phyloP scores from a whole-genome alignment of 768 basidiomycete genomes.

The Fibroporia radiculosa region DNA sequence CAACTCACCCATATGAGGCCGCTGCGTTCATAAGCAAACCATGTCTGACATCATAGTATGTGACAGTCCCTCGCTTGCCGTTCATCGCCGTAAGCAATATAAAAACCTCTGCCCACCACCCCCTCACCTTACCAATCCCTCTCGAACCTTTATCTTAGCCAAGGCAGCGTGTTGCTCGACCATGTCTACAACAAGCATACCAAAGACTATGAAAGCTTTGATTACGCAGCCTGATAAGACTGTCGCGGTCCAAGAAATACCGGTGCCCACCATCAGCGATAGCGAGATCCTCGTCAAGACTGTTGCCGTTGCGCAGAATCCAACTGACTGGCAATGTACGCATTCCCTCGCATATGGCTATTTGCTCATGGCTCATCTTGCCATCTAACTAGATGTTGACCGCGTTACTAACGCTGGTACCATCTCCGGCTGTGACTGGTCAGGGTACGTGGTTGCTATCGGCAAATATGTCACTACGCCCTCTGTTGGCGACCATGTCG shows the following conservation, averaged over 20 bases:
- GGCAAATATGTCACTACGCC: slow-evolving; percentile 11
- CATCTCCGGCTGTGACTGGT: slow-evolving; percentile 22
- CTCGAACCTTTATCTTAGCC: slow-evolving; percentile 13
- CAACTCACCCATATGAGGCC: too few species aligned
- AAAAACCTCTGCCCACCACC: too few species aligned
- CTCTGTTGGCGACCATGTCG: slow-evolving; percentile 20
- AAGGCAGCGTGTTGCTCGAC: slow-evolving; percentile 15
- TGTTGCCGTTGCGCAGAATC: slow-evolving; percentile 19
- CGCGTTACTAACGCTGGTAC: slow-evolving; percentile 7
- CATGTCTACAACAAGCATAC: slow-evolving; percentile 3
- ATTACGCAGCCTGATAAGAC: slow-evolving; percentile 6
- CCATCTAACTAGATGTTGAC: slow-evolving; percentile 7
- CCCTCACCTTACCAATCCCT: neutral
- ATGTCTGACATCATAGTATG: too few species aligned
- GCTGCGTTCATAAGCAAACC: too few species aligned
- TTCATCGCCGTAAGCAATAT: too few species aligned
- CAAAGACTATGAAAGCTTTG: slow-evolving; percentile 4
- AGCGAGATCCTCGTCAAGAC: slow-evolving; percentile 21
- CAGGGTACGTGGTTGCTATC: slow-evolving; percentile 18
- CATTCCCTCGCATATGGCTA: neutral
- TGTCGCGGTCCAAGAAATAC: slow-evolving; percentile 13
- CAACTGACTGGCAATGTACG: slow-evolving; percentile 20
- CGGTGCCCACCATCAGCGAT: slow-evolving; percentile 16
- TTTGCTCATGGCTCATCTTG: too few species aligned
- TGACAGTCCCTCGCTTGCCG: too few species aligned